Conservation (phyloP, 306 rosid genomes). For the Elaeagnus macrophylla region DNA sequence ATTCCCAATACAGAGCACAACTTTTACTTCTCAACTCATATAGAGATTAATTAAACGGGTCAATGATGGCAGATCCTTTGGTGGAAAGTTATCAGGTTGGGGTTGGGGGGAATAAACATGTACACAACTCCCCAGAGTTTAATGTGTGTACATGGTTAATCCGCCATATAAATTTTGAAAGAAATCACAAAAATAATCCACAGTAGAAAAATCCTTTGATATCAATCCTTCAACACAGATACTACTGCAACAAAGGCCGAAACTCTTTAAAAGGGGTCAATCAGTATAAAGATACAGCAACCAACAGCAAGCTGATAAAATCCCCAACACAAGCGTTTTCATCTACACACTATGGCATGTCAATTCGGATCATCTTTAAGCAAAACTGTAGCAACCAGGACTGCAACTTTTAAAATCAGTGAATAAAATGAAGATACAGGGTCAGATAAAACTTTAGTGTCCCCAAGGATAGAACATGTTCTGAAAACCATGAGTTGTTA, state of each 20-base stretch:
- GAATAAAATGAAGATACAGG: slow-evolving; percentile 13
- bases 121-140: no score
- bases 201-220: neutral
- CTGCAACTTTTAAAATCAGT: slow-evolving; percentile 27
- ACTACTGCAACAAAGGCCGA: slow-evolving; percentile 8
- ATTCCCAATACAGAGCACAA: no score
- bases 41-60: no score
- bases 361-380: slow-evolving; percentile 18
- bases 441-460: slow-evolving; percentile 12
- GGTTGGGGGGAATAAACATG: no score
- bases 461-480: slow-evolving; percentile 19
- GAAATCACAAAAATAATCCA: no score
- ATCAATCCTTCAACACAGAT: neutral
- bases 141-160: no score
- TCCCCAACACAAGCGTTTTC: slow-evolving; percentile 13
- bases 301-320: slow-evolving; percentile 6
- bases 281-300: slow-evolving; percentile 8
- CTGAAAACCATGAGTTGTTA: slow-evolving; percentile 15
- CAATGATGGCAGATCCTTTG: no score
- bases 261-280: slow-evolving; percentile 7
- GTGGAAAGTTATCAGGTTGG: no score
- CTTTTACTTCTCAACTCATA: no score
- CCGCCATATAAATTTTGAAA: no score
- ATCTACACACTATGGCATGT: slow-evolving; percentile 20
- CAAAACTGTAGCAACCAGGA: slow-evolving; percentile 27